A percentile compares a stretch with the other conserved stretches of the same genome.
Evolutionary conservation across 352 stramenopile species (phyloP).

Genomic region (Peronospora belbahrii): DNA sequence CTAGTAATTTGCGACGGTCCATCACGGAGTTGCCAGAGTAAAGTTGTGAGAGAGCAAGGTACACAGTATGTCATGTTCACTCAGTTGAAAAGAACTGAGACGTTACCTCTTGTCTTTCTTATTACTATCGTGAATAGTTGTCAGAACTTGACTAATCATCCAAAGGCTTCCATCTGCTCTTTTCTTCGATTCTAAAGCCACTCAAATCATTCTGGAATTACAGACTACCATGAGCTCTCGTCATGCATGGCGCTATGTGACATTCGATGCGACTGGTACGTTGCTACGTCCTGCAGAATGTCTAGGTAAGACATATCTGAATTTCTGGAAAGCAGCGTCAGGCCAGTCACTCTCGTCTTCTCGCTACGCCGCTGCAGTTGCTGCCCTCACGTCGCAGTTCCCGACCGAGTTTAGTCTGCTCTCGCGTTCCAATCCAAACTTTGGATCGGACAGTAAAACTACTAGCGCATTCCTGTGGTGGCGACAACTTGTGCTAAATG

Average conservation of each 20-base stretch:
- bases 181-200: no score
- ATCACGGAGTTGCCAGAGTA: no score
- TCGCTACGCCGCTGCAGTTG: conserved; percentile 5
- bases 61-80: no score
- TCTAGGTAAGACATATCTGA: conserved; percentile 43
- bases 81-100: no score
- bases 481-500: conserved; percentile 39
- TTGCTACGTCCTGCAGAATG: conserved; percentile 42
- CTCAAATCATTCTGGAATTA: not conserved
- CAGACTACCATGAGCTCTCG: conserved; percentile 4
- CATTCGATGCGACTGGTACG: conserved; percentile 71
- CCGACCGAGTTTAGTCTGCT: conserved; percentile 30
- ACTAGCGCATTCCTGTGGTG: conserved; percentile 49
- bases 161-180: no score
- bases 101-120: no score
- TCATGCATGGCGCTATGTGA: conserved; percentile 31
- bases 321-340: conserved; percentile 31
- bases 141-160: no score
- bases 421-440: conserved; percentile 34
- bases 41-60: no score
- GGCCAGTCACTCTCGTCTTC: conserved; percentile 22
- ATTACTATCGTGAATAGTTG: no score
- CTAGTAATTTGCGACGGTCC: no score
- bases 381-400: conserved; percentile 33
- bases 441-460: conserved; percentile 20